Evolutionary conservation across 805 yeast species (phyloP).

Genomic region (Nakazawaea siamensis): DNA sequence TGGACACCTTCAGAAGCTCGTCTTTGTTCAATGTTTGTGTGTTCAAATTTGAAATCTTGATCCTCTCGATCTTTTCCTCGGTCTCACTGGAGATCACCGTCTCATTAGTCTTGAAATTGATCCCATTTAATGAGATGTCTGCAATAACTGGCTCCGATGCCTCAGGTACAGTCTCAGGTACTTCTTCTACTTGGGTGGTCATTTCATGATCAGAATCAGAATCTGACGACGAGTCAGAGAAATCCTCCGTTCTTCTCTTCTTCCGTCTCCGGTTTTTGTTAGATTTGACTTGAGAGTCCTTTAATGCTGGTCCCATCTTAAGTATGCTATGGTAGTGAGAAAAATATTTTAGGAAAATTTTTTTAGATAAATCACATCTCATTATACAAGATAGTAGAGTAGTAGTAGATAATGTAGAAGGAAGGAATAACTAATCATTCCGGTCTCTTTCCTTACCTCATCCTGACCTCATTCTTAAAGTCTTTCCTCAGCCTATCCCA

Average conservation of each 20-base stretch:
- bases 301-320: slow-evolving; percentile 6
- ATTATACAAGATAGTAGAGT: too few relatives aligned
- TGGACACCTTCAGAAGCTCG: slow-evolving; percentile 12
- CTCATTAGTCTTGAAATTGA: slow-evolving; percentile 21
- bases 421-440: too few relatives aligned
- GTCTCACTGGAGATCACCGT: slow-evolving; percentile 12
- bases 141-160: slow-evolving; percentile 2
- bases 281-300: slow-evolving; percentile 4
- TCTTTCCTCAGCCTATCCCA: too few relatives aligned
- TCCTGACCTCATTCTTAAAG: too few relatives aligned
- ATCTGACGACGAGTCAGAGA: slow-evolving; percentile 42
- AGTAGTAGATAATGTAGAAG: too few relatives aligned
- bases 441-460: too few relatives aligned
- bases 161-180: slow-evolving; percentile 14
- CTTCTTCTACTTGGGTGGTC: too few relatives aligned
- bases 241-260: slow-evolving; percentile 77
- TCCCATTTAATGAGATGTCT: slow-evolving; percentile 12
- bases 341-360: neutral
- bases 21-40: slow-evolving; percentile 2
- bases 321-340: neutral
- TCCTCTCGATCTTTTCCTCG: slow-evolving; percentile 12
- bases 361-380: too few relatives aligned
- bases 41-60: slow-evolving; percentile 10
- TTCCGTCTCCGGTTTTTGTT: slow-evolving; percentile 46
- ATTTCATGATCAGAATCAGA: slow-evolving; percentile 22